A percentile compares a stretch with the other conserved stretches of the same genome.
Conservation (phyloP, 83 land plant genomes). For the Thuja plicata region DNA sequence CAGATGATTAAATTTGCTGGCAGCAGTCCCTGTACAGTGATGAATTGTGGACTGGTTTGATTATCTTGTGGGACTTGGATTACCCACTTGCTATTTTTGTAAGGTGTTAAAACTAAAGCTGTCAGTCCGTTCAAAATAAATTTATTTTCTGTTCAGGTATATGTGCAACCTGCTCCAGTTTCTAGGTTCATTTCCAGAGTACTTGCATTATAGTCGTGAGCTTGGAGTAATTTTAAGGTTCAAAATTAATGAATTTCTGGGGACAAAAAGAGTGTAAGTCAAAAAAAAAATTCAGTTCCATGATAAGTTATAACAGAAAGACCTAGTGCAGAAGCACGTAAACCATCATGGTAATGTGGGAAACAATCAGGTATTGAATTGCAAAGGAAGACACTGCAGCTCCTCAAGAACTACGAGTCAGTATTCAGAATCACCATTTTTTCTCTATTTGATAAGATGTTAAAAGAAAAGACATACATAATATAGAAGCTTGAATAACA, state of each 20-base stretch:
- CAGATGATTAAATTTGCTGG: too few species aligned
- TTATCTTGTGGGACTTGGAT: too few species aligned
- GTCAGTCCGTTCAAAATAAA: constrained; percentile 33
- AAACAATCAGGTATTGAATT: not conserved
- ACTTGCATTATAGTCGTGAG: constrained; percentile 23
- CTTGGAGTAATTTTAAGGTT: constrained; percentile 33
- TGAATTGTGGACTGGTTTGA: too few species aligned
- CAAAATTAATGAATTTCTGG: constrained; percentile 43
- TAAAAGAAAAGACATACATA: too few species aligned
- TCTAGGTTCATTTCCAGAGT: constrained; percentile 35
- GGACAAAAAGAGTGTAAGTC: constrained; percentile 18
- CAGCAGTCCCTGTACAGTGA: too few species aligned
- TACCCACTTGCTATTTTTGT: too few species aligned
- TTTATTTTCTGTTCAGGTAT: constrained; percentile 32
- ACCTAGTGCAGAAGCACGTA: not conserved
- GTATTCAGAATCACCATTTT: too few species aligned
- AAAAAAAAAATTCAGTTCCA: constrained; percentile 18
- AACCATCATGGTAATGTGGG: not conserved
- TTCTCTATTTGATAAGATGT: not conserved
- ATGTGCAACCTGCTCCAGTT: constrained; percentile 32
- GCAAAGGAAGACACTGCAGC: too few species aligned
- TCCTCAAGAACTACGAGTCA: too few species aligned
- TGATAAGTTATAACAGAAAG: constrained; percentile 12
- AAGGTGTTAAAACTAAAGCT: constrained; percentile 19
- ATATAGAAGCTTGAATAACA: not conserved